Conservation (phyloP, 2,329 filamentous ascomycete genomes). For the Coniosporium tulheliwenetii region DNA sequence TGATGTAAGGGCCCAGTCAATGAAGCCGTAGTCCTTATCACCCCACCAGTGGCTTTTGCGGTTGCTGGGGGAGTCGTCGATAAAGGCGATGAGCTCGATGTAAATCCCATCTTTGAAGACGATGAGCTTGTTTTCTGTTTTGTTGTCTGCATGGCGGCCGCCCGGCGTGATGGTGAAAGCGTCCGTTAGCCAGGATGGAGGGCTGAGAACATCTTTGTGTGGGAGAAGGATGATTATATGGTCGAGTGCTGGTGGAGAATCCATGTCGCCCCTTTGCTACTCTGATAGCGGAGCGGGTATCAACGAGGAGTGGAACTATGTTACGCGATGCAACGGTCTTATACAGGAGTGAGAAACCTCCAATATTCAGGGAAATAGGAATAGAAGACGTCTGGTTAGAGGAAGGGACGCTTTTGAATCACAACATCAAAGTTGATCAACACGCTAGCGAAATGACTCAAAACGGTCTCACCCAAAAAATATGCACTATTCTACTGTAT, state of each 20-base stretch:
- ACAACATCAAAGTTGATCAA: no score
- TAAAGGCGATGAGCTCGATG: constrained; percentile 50
- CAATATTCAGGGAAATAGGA: no score
- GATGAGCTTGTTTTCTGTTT: constrained; percentile 46
- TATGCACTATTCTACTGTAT: no score
- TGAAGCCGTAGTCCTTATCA: constrained; percentile 30
- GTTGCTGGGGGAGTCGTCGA: constrained; percentile 25
- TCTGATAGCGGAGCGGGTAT: no score
- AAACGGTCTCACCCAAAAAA: no score
- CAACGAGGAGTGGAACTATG: no score
- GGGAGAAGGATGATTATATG: constrained; percentile 51
- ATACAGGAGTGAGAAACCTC: no score
- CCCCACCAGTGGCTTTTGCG: constrained; percentile 44
- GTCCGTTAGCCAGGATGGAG: constrained; percentile 35
- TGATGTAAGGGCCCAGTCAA: constrained; percentile 47
- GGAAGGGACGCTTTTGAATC: no score
- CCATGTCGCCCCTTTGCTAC: constrained; percentile 10
- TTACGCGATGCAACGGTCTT: no score
- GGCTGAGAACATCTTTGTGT: constrained; percentile 26
- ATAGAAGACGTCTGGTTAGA: no score
- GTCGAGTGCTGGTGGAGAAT: constrained; percentile 31
- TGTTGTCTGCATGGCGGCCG: constrained; percentile 44
- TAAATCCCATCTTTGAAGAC: constrained; percentile 49
- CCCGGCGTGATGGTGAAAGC: constrained; percentile 44
- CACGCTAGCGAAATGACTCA: no score